Percentiles rank a stretch among this genome's conserved stretches.
Evolutionary conservation across 768 basidiomycete species (phyloP).

Genomic region (Myochromella boudieri): DNA sequence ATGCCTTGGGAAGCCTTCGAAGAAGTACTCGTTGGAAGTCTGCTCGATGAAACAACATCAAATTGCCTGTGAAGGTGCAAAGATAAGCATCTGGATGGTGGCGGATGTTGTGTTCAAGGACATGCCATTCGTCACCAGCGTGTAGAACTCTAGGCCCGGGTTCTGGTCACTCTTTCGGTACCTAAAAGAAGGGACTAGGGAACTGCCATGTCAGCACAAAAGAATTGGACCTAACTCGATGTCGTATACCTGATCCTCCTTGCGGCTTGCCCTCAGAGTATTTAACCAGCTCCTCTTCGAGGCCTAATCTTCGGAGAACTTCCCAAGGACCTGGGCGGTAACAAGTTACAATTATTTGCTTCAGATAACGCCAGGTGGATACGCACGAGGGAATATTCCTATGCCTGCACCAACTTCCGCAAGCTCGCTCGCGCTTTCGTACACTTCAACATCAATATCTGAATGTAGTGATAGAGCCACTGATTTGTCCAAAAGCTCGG

Average conservation of each 20-base stretch:
- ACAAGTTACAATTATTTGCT: not conserved
- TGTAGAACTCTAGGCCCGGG: slow-evolving; percentile 52
- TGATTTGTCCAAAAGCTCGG: slow-evolving; percentile 12
- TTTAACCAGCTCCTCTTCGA: slow-evolving; percentile 45
- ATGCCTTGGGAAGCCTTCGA: slow-evolving; percentile 42
- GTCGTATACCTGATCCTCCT: slow-evolving; percentile 39
- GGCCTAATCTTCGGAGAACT: slow-evolving; percentile 41
- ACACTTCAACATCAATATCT: slow-evolving; percentile 57
- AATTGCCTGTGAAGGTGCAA: slow-evolving; percentile 34
- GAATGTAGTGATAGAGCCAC: slow-evolving; percentile 48
- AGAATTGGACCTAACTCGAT: not conserved
- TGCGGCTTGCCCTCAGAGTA: slow-evolving; percentile 34
- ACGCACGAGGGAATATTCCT: slow-evolving; percentile 48
- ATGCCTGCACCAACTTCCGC: slow-evolving; percentile 65
- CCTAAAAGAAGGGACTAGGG: slow-evolving; percentile 47
- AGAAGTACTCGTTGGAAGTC: slow-evolving; percentile 66
- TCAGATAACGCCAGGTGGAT: slow-evolving; percentile 16
- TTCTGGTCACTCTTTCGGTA: slow-evolving; percentile 64
- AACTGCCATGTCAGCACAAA: slow-evolving; percentile 2
- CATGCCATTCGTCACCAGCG: slow-evolving; percentile 57
- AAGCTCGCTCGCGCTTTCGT: slow-evolving; percentile 49
- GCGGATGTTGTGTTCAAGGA: slow-evolving; percentile 1
- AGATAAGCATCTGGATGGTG: slow-evolving; percentile 10
- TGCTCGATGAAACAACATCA: slow-evolving; percentile 61
- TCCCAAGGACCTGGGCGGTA: slow-evolving; percentile 44